Conservation (phyloP, 1,284 basidiomycete genomes). For the Pascua sp. region DNA sequence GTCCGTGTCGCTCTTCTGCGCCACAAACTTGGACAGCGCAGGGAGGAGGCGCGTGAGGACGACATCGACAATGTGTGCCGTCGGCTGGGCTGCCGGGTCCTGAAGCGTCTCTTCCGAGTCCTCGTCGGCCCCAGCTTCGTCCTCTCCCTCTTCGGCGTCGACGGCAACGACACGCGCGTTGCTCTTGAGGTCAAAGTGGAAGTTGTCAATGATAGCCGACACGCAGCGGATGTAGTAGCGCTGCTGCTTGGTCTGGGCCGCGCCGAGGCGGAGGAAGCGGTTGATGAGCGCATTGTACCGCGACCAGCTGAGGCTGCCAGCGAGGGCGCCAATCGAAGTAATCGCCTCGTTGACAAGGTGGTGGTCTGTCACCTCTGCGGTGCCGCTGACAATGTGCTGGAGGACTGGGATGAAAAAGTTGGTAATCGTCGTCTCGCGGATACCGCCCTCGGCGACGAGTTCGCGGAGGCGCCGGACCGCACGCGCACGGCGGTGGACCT, state of each 20-base stretch:
- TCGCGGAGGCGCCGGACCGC: constrained; percentile 84
- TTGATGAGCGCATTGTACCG: constrained; percentile 78
- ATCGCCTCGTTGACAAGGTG: constrained; percentile 91
- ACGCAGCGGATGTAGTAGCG: constrained; percentile 82
- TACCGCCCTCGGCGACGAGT: constrained; percentile 64
- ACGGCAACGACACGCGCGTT: constrained; percentile 30
- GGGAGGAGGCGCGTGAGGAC: constrained; percentile 75
- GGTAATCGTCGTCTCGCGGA: constrained; percentile 70
- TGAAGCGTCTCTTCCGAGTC: constrained; percentile 40
- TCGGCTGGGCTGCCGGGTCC: constrained; percentile 13
- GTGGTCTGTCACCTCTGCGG: constrained; percentile 71
- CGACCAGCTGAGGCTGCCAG: constrained; percentile 74
- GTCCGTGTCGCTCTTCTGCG: constrained; percentile 71
- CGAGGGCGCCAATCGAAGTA: constrained; percentile 67
- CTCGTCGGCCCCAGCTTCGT: constrained; percentile 19
- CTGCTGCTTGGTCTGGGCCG: constrained; percentile 68
- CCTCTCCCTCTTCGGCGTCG: constrained; percentile 35
- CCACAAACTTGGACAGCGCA: constrained; percentile 68
- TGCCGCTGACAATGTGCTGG: constrained; percentile 71
- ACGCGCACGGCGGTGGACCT: constrained; percentile 83
- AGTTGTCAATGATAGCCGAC: constrained; percentile 82
- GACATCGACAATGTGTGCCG: constrained; percentile 63
- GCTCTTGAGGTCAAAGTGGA: constrained; percentile 77
- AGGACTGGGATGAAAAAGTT: constrained; percentile 87
- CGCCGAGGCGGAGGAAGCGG: constrained; percentile 73